Conservation (phyloP, 1,139 yeast genomes). For the Blastobotrys illinoisensis region DNA sequence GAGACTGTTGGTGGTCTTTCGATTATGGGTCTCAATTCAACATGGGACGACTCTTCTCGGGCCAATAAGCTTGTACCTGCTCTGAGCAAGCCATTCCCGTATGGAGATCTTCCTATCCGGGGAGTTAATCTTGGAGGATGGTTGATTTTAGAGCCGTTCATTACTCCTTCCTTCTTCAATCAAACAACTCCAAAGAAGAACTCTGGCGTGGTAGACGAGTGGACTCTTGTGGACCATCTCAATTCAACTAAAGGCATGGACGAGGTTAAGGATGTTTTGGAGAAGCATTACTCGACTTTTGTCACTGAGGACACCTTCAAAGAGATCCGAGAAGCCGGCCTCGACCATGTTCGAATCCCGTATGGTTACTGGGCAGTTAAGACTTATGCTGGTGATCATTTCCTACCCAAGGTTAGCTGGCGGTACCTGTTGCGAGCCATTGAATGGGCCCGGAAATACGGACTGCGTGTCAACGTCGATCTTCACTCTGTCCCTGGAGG, state of each 20-base stretch:
- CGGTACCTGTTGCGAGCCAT: slow-evolving; percentile 66
- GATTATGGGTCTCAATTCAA: slow-evolving; percentile 33
- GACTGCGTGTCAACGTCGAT: slow-evolving; percentile 75
- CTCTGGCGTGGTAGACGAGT: slow-evolving; percentile 32
- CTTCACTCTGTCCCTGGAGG: slow-evolving; percentile 91
- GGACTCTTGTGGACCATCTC: slow-evolving; percentile 41
- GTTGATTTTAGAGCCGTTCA: slow-evolving; percentile 78
- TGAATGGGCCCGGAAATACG: slow-evolving; percentile 61
- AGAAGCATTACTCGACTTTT: slow-evolving; percentile 69
- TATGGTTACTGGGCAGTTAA: slow-evolving; percentile 90
- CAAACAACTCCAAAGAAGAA: slow-evolving; percentile 28
- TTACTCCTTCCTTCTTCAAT: slow-evolving; percentile 75
- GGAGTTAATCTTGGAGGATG: slow-evolving; percentile 93
- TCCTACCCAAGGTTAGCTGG: slow-evolving; percentile 67
- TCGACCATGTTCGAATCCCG: slow-evolving; percentile 82
- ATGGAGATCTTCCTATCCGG: slow-evolving; percentile 46
- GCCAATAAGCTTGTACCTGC: slow-evolving; percentile 30
- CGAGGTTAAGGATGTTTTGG: slow-evolving; percentile 35
- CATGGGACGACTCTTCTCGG: slow-evolving; percentile 28
- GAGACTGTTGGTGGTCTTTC: slow-evolving; percentile 34
- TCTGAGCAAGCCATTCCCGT: slow-evolving; percentile 36
- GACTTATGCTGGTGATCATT: slow-evolving; percentile 60
- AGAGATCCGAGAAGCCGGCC: slow-evolving; percentile 60
- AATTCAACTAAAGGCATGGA: slow-evolving; percentile 42
- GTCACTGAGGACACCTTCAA: slow-evolving; percentile 65